A percentile compares a stretch with the other conserved stretches of the same genome.
phyloP scores from a whole-genome alignment of 2,329 filamentous ascomycete genomes.

The Leptoxyphium fumago region DNA sequence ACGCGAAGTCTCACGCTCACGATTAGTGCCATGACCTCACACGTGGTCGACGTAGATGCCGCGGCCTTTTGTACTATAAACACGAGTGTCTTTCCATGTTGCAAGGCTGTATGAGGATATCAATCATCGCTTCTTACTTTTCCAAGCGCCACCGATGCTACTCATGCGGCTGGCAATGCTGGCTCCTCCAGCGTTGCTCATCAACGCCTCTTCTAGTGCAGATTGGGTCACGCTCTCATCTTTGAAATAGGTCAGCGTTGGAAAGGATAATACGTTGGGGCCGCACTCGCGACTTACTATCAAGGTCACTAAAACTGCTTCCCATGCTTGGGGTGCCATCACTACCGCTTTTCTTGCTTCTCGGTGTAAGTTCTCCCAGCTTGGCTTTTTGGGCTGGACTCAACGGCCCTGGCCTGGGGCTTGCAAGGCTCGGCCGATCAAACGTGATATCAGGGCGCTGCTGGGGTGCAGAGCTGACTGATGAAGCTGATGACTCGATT shows the following conservation, averaged over 20 bases:
- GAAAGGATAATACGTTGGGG: neutral
- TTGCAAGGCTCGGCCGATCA: neutral
- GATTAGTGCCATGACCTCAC: too few relatives aligned
- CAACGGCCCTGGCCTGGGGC: conserved; percentile 16
- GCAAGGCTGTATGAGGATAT: too few relatives aligned
- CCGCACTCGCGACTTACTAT: conserved; percentile 35
- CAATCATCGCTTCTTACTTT: conserved; percentile 16
- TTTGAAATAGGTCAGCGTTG: conserved; percentile 17
- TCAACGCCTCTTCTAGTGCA: conserved; percentile 61
- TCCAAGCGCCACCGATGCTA: conserved; percentile 49
- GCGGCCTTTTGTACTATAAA: too few relatives aligned
- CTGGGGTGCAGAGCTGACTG: conserved; percentile 14
- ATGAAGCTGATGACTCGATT: conserved; percentile 42
- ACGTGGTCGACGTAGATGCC: too few relatives aligned
- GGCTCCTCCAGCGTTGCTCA: conserved; percentile 48
- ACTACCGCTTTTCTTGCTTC: conserved; percentile 41
- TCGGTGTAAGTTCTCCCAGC: conserved; percentile 37
- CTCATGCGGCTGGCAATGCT: conserved; percentile 41
- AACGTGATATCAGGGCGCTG: conserved; percentile 3
- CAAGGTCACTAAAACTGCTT: conserved; percentile 74
- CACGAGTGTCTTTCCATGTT: too few relatives aligned
- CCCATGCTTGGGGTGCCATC: conserved; percentile 69
- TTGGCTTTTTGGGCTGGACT: conserved; percentile 45
- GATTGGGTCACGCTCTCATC: conserved; percentile 71
- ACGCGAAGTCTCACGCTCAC: too few relatives aligned